Conservation (phyloP, 306 rosid species). For the Sphenostylis stenocarpa region DNA sequence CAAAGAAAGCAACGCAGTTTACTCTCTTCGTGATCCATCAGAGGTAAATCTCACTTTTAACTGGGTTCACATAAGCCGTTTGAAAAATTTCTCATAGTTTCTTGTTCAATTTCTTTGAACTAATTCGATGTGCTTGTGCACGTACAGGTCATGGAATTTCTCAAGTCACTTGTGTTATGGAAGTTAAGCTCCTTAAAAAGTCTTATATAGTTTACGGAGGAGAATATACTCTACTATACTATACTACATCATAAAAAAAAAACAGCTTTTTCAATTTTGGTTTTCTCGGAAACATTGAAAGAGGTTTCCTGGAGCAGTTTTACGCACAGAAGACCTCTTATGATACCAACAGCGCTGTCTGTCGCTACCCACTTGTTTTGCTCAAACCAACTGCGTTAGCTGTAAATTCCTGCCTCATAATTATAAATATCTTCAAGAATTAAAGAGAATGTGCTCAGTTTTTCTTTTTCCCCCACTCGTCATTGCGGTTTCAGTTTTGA, state of each 20-base stretch:
- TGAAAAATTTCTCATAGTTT: background rate
- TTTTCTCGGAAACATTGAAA: constrained; percentile 37
- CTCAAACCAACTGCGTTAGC: constrained; percentile 44
- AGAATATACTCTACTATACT: constrained; percentile 40
- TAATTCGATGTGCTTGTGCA: background rate
- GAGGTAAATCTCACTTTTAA: constrained; percentile 60
- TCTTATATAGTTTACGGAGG: constrained; percentile 45
- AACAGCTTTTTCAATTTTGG: constrained; percentile 34
- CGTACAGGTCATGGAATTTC: constrained; percentile 89
- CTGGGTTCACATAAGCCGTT: background rate
- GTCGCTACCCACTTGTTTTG: constrained; percentile 40
- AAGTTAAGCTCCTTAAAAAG: constrained; percentile 61
- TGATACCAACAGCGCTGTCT: constrained; percentile 29
- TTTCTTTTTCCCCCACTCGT: background rate
- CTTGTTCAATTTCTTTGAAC: background rate
- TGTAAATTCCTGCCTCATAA: constrained; percentile 52
- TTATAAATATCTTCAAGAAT: constrained; percentile 25
- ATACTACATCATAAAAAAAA: constrained; percentile 24
- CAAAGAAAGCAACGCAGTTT: constrained; percentile 80
- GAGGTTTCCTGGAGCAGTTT: constrained; percentile 48
- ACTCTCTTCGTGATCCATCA: constrained; percentile 83
- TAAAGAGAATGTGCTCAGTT: constrained; percentile 22
- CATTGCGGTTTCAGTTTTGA: constrained; percentile 33
- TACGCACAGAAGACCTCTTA: constrained; percentile 41
- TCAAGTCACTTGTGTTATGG: constrained; percentile 74